phyloP scores from a whole-genome alignment of 352 stramenopile species.

The Globisporangium canariense region DNA sequence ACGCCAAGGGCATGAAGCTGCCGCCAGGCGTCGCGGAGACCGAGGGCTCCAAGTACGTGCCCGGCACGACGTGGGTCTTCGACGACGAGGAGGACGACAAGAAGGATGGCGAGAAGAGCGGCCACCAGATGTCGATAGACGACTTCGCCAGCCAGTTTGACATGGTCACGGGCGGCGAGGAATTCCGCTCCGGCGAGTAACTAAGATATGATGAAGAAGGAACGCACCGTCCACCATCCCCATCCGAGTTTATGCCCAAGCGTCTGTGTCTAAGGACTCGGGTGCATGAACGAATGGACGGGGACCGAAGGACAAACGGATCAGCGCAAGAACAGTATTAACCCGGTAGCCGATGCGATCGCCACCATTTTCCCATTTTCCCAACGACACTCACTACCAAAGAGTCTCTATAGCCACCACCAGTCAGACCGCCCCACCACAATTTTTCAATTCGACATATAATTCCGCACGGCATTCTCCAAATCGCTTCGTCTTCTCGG shows the following conservation, averaged over 20 bases:
- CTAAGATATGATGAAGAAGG: not conserved
- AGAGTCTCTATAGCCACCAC: not conserved
- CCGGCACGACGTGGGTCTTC: conserved; percentile 88
- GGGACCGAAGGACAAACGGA: not conserved
- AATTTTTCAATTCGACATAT: conserved; percentile 11
- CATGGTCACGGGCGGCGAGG: conserved; percentile 80
- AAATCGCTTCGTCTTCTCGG: not conserved
- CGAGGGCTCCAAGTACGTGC: conserved; percentile 81
- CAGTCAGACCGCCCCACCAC: not conserved
- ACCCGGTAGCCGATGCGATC: not conserved
- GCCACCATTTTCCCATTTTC: not conserved
- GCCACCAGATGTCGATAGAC: conserved; percentile 66
- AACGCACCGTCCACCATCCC: not conserved
- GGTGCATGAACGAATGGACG: not conserved
- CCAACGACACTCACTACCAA: not conserved
- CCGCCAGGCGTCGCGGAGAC: conserved; percentile 50
- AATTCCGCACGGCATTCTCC: not conserved
- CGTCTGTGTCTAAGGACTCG: not conserved
- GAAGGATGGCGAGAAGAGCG: conserved; percentile 24
- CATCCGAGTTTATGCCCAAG: too few species aligned
- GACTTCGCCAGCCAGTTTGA: conserved; percentile 88
- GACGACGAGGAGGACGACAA: conserved; percentile 79
- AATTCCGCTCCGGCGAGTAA: conserved; percentile 80
- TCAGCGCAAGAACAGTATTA: conserved; percentile 5
- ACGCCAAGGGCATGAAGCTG: conserved; percentile 77